A percentile compares a stretch with the other conserved stretches of the same genome.
phyloP scores from a whole-genome alignment of 805 yeast species.

The Yarrowia bubula region DNA sequence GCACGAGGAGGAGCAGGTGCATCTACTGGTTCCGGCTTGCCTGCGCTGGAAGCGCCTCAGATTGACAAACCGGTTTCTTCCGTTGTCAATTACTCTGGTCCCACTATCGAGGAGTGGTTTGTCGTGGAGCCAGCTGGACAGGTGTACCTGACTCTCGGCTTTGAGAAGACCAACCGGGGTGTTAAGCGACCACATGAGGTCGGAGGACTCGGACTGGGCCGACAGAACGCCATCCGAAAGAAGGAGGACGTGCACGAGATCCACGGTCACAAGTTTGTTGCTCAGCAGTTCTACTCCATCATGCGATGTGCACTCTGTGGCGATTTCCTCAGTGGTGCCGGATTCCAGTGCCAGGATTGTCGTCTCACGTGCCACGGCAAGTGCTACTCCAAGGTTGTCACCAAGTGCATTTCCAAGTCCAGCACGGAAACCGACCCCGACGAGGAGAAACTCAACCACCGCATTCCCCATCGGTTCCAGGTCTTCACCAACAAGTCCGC shows the following conservation, averaged over 20 bases:
- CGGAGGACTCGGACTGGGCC: conserved; percentile 62
- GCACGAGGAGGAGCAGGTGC: background rate
- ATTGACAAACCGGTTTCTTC: background rate
- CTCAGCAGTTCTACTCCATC: conserved; percentile 89
- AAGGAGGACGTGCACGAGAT: conserved; percentile 83
- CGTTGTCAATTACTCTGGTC: conserved; percentile 2
- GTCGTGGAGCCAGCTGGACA: conserved; percentile 94
- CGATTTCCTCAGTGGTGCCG: conserved; percentile 80
- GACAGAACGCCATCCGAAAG: conserved; percentile 97
- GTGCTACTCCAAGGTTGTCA: conserved; percentile 74
- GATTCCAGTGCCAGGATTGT: conserved; percentile 80
- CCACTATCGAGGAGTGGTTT: conserved; percentile 72
- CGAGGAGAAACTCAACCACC: conserved; percentile 85
- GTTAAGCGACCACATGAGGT: conserved; percentile 47
- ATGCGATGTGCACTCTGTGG: conserved; percentile 98
- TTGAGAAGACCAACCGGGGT: conserved; percentile 62
- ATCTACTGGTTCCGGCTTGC: background rate
- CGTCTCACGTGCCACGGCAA: conserved; percentile 73
- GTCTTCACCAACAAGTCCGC: conserved; percentile 92
- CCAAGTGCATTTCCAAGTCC: conserved; percentile 75
- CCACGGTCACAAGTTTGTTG: conserved; percentile 96
- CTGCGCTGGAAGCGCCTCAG: background rate
- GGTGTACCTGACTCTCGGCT: conserved; percentile 70
- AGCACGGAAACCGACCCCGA: conserved; percentile 61
- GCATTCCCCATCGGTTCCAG: conserved; percentile 95